Percentiles rank a stretch among this genome's conserved stretches.
Evolutionary conservation across 169 alveolate genomes (phyloP).

Genomic region (Theileria annulata): DNA sequence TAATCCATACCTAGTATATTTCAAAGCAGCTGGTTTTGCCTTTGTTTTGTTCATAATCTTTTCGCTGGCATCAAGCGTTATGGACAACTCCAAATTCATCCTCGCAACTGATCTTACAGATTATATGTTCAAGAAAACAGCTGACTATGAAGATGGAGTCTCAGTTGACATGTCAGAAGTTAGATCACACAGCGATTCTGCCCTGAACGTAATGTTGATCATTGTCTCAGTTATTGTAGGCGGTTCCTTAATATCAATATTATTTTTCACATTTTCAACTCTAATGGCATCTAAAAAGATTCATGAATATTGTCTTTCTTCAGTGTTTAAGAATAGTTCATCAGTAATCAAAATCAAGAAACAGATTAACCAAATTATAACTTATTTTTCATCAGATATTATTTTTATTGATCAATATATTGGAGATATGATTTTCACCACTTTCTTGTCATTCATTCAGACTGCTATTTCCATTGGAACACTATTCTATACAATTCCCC

Average conservation of each 20-base stretch:
- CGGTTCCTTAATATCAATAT: not conserved
- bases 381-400: constrained; percentile 36
- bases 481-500: constrained; percentile 31
- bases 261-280: constrained; percentile 5
- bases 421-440: constrained; percentile 17
- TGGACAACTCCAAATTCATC: constrained; percentile 4
- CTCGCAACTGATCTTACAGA: not conserved
- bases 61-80: not conserved
- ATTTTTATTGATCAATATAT: constrained; percentile 27
- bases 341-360: constrained; percentile 18
- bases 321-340: constrained; percentile 33
- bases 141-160: constrained; percentile 6
- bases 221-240: not conserved
- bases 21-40: not conserved
- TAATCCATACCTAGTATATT: not conserved
- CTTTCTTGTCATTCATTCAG: constrained; percentile 10
- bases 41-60: constrained; percentile 10
- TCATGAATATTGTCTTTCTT: constrained; percentile 14
- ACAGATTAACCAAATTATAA: constrained; percentile 18
- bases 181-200: constrained; percentile 2
- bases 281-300: constrained; percentile 28
- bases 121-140: not conserved
- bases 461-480: constrained; percentile 22
- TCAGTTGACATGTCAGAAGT: not conserved
- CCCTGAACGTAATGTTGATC: not conserved